These are phyloP conservation scores for Mitragyna speciosa DNA, from an alignment of 257 asterid species.

Conservation along the genomic window DNA sequence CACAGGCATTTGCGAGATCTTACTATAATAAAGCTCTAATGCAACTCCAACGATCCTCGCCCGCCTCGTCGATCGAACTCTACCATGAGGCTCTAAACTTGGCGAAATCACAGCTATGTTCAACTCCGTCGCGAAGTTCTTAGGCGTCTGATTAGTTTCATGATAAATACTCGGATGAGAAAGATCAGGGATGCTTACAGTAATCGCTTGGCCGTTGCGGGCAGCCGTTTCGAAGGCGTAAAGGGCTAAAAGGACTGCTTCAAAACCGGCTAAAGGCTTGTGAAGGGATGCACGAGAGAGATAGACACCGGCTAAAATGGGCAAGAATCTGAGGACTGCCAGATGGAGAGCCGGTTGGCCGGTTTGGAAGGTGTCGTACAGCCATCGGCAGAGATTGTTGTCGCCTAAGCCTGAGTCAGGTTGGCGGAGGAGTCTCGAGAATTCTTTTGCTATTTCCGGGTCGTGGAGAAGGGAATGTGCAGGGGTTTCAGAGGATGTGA, in stretches of 20 bases:
- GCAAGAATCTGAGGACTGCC: slow-evolving; percentile 79
- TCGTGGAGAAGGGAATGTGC: slow-evolving; percentile 69
- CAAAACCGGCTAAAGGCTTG: slow-evolving; percentile 82
- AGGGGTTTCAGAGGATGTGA: slow-evolving; percentile 64
- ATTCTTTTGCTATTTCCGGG: slow-evolving; percentile 44
- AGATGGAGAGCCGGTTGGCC: slow-evolving; percentile 66
- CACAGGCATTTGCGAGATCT: slow-evolving; percentile 50
- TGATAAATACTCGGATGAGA: slow-evolving; percentile 75
- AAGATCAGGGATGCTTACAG: slow-evolving; percentile 70
- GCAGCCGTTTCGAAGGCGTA: slow-evolving; percentile 65
- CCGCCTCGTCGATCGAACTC: slow-evolving; percentile 61
- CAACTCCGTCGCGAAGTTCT: slow-evolving; percentile 54
- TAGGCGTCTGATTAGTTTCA: slow-evolving; percentile 48
- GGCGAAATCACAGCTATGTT: slow-evolving; percentile 66
- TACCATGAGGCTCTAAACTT: slow-evolving; percentile 60
- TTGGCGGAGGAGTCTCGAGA: slow-evolving; percentile 64
- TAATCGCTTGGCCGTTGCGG: slow-evolving; percentile 55
- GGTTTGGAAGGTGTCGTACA: slow-evolving; percentile 90
- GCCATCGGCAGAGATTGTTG: slow-evolving; percentile 89
- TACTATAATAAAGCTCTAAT: slow-evolving; percentile 50
- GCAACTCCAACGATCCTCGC: slow-evolving; percentile 76
- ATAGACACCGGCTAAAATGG: slow-evolving; percentile 70
- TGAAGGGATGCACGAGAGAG: slow-evolving; percentile 68
- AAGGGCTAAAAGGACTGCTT: slow-evolving; percentile 73
- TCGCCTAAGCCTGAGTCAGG: slow-evolving; percentile 81